A percentile compares a stretch with the other conserved stretches of the same genome.
Evolutionary conservation across 192 early-diverging fungal genomes (phyloP).

Genomic region (Cladochytrium replicatum): DNA sequence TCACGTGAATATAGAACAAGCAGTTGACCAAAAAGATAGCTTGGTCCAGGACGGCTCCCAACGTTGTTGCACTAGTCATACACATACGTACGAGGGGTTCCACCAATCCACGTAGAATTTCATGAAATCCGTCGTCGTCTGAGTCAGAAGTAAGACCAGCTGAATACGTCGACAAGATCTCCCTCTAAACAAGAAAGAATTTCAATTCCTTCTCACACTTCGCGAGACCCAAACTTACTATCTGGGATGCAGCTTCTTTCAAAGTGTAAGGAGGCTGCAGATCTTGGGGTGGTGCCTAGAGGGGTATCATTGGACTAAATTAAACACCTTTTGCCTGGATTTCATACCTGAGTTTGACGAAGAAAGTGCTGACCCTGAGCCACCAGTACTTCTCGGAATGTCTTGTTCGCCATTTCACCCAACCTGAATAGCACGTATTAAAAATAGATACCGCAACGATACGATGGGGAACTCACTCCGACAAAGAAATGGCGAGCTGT

Average conservation of each 20-base stretch:
- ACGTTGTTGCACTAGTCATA: constrained; percentile 40
- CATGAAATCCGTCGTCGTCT: constrained; percentile 50
- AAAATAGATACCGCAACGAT: background rate
- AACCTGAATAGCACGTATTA: constrained; percentile 21
- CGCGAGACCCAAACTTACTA: constrained; percentile 32
- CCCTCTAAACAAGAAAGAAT: constrained; percentile 37
- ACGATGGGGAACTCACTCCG: constrained; percentile 37
- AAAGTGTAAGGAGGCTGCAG: constrained; percentile 51
- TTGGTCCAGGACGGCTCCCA: constrained; percentile 41
- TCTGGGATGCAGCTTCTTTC: constrained; percentile 55
- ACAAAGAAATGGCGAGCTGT: constrained; percentile 38
- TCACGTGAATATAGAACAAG: constrained; percentile 60
- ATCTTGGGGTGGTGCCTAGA: constrained; percentile 44
- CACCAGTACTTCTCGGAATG: constrained; percentile 48
- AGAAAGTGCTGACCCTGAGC: constrained; percentile 38
- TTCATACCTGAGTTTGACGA: constrained; percentile 31
- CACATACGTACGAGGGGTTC: constrained; percentile 66
- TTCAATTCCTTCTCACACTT: background rate
- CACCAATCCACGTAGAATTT: constrained; percentile 56
- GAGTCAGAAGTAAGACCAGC: constrained; percentile 48
- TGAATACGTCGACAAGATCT: constrained; percentile 72
- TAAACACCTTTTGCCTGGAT: background rate
- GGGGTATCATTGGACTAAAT: constrained; percentile 5
- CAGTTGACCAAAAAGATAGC: constrained; percentile 72
- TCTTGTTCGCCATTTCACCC: constrained; percentile 38